phyloP scores from a whole-genome alignment of 768 basidiomycete species.

The Filobasidium floriforme region DNA sequence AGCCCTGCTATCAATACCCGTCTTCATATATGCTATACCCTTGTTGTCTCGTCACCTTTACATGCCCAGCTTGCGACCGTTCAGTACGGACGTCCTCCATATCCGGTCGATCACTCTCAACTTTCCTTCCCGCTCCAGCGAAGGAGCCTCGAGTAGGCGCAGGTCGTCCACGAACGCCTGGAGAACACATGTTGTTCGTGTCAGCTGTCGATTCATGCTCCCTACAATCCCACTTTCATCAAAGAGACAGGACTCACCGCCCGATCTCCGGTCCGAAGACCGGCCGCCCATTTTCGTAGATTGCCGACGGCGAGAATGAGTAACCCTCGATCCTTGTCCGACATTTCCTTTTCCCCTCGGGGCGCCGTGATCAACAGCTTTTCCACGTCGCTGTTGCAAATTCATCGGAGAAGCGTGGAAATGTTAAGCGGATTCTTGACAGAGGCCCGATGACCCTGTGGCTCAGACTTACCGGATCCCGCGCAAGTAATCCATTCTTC shows the following conservation, averaged over 20 bases:
- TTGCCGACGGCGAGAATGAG: slow-evolving; percentile 39
- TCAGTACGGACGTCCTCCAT: slow-evolving; percentile 50
- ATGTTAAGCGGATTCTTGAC: neutral
- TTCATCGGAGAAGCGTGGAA: neutral
- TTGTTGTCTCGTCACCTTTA: neutral
- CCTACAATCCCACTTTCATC: too few relatives aligned
- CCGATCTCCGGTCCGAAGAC: slow-evolving; percentile 29
- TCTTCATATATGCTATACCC: too few relatives aligned
- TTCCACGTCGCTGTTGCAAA: slow-evolving; percentile 33
- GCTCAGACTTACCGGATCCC: slow-evolving; percentile 59
- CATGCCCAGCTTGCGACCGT: neutral
- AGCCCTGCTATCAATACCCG: too few relatives aligned
- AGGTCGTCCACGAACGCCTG: slow-evolving; percentile 79
- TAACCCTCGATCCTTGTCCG: slow-evolving; percentile 38
- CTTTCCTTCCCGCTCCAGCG: slow-evolving; percentile 63
- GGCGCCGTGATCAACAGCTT: slow-evolving; percentile 30
- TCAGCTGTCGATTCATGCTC: too few relatives aligned
- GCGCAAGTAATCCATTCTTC: slow-evolving; percentile 57
- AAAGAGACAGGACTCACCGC: too few relatives aligned
- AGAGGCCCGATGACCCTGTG: too few relatives aligned
- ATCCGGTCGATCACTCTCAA: slow-evolving; percentile 70
- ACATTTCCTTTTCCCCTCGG: slow-evolving; percentile 34
- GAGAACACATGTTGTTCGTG: too few relatives aligned
- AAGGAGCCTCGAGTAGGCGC: slow-evolving; percentile 67
- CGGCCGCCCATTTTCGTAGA: slow-evolving; percentile 40